phyloP scores from a whole-genome alignment of 306 rosid genomes.

The Cucurbita argyrosperma region DNA sequence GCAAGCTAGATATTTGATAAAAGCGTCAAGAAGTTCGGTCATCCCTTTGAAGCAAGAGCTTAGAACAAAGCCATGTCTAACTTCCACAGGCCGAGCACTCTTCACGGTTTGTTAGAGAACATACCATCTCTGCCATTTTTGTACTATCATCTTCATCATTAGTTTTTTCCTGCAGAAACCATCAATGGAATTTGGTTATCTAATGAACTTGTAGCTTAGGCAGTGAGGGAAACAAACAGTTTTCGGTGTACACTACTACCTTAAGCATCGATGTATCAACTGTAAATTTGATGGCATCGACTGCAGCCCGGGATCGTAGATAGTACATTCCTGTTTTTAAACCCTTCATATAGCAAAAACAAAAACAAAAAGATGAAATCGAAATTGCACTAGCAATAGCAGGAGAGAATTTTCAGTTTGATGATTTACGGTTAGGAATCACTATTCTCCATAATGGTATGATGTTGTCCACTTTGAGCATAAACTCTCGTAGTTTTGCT shows the following conservation, averaged over 20 bases:
- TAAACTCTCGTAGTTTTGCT: no score
- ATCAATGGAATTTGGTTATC: background rate
- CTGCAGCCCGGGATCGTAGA: slow-evolving; percentile 69
- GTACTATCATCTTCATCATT: slow-evolving; percentile 34
- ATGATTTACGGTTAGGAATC: no score
- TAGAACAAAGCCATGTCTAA: slow-evolving; percentile 6
- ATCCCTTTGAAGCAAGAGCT: background rate
- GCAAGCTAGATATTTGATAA: background rate
- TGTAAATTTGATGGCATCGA: slow-evolving; percentile 83
- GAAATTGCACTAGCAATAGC: no score
- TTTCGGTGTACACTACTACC: slow-evolving; percentile 13
- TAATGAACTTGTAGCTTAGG: background rate
- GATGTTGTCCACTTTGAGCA: no score
- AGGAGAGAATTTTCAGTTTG: no score
- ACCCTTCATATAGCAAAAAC: slow-evolving; percentile 31
- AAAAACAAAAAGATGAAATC: background rate
- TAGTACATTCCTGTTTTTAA: slow-evolving; percentile 88
- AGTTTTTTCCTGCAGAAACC: slow-evolving; percentile 29
- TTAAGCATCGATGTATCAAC: slow-evolving; percentile 53
- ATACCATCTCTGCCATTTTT: slow-evolving; percentile 73
- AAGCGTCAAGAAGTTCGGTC: background rate
- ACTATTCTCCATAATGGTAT: no score
- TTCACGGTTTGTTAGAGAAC: slow-evolving; percentile 68
- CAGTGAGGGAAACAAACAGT: background rate
- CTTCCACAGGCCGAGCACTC: slow-evolving; percentile 87